Percentiles rank a stretch among this genome's conserved stretches.
Conservation (phyloP, 345 rosid species). For the Populus alba region DNA sequence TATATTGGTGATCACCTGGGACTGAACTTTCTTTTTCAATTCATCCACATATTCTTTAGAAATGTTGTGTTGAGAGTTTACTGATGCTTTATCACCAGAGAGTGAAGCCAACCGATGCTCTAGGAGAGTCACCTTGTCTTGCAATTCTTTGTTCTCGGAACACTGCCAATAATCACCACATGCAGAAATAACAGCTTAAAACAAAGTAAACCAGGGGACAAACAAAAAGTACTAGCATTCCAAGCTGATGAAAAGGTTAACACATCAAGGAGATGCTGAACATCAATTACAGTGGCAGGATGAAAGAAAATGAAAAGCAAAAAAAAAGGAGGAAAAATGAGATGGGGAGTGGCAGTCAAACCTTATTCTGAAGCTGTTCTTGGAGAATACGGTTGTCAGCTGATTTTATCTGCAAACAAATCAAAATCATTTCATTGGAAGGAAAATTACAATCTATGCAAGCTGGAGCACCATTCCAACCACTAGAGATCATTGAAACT, state of each 20-base stretch:
- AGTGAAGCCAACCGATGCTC: slow-evolving; percentile 69
- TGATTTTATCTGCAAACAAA: slow-evolving; percentile 69
- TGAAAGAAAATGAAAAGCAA: background rate
- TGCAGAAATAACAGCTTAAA: background rate
- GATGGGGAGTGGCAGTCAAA: slow-evolving; percentile 15
- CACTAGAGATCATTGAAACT: background rate
- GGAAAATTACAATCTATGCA: background rate
- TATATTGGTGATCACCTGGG: slow-evolving; percentile 52
- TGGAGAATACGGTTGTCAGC: slow-evolving; percentile 98
- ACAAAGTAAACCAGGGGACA: background rate
- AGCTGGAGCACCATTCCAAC: background rate
- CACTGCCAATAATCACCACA: slow-evolving; percentile 47
- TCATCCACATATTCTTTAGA: slow-evolving; percentile 59
- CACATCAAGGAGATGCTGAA: slow-evolving; percentile 1
- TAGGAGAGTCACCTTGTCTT: slow-evolving; percentile 61
- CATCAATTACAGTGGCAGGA: background rate
- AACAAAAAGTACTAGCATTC: background rate
- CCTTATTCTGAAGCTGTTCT: slow-evolving; percentile 95
- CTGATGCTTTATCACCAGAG: slow-evolving; percentile 42
- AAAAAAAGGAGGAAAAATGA: background rate
- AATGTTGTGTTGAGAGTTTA: slow-evolving; percentile 36
- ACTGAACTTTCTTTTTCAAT: slow-evolving; percentile 70
- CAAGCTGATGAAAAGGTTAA: background rate
- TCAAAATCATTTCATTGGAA: slow-evolving; percentile 24
- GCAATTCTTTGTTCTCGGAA: slow-evolving; percentile 76